phyloP scores from a whole-genome alignment of 371 early-diverging fungal species.

The Lichtheimia ramosa region DNA sequence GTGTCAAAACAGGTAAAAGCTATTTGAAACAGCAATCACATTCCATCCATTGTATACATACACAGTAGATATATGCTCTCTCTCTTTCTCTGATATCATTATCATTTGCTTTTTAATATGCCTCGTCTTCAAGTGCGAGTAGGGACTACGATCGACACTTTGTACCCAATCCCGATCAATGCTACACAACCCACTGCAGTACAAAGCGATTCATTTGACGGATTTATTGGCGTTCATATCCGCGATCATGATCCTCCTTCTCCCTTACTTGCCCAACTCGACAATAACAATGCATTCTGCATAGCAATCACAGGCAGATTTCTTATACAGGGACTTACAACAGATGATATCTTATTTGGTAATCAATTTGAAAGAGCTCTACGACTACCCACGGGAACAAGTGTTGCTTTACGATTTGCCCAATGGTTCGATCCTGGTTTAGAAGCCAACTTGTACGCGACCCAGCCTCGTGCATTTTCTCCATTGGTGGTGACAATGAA shows the following conservation, averaged over 20 bases:
- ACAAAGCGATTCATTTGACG: slow-evolving; percentile 66
- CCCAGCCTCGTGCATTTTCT: slow-evolving; percentile 74
- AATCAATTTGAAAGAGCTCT: slow-evolving; percentile 74
- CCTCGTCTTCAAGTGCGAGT: slow-evolving; percentile 42
- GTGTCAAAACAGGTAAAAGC: no score
- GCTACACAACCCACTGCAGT: slow-evolving; percentile 61
- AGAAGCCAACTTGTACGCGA: slow-evolving; percentile 68
- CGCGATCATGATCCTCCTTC: slow-evolving; percentile 51
- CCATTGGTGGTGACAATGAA: slow-evolving; percentile 79
- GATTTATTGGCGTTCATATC: slow-evolving; percentile 67
- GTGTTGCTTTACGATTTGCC: slow-evolving; percentile 74
- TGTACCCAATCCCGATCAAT: slow-evolving; percentile 60
- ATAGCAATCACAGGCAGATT: slow-evolving; percentile 75
- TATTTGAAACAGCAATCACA: no score
- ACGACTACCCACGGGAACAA: slow-evolving; percentile 70
- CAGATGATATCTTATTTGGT: slow-evolving; percentile 77
- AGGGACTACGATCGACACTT: slow-evolving; percentile 57
- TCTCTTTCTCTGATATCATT: no score
- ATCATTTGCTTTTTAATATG: neutral
- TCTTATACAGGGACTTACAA: slow-evolving; percentile 52
- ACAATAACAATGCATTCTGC: slow-evolving; percentile 58
- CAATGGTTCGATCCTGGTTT: slow-evolving; percentile 81
- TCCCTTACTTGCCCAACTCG: slow-evolving; percentile 51
- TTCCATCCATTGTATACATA: no score
- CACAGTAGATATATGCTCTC: no score